A percentile compares a stretch with the other conserved stretches of the same genome.
These are phyloP conservation scores for Bryopsis sp. DNA, from an alignment of 139 green algal genomes.

Conservation along the genomic window DNA sequence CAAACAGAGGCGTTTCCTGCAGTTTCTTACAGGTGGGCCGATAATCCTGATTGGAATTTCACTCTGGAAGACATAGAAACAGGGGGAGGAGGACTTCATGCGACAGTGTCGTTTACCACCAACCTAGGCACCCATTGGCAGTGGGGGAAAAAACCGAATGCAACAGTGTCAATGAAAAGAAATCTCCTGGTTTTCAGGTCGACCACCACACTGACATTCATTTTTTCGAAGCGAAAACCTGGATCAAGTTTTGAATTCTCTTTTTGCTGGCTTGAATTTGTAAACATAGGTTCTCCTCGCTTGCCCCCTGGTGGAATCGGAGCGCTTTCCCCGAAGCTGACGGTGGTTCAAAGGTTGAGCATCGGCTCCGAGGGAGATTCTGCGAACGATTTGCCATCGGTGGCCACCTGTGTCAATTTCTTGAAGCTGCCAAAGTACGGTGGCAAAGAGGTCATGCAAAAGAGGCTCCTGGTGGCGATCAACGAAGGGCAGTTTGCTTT, in stretches of 20 bases:
- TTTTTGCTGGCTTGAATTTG: too few relatives aligned
- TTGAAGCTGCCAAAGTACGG: slow-evolving; percentile 97
- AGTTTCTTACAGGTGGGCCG: slow-evolving; percentile 87
- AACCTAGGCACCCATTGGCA: too few relatives aligned
- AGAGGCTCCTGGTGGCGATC: slow-evolving; percentile 83
- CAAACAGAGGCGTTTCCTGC: slow-evolving; percentile 88
- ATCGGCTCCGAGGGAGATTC: slow-evolving; percentile 10
- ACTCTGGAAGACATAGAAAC: too few relatives aligned
- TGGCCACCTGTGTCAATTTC: slow-evolving; percentile 99
- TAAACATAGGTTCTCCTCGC: slow-evolving; percentile 69
- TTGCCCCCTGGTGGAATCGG: slow-evolving; percentile 86
- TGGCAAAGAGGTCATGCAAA: slow-evolving; percentile 69
- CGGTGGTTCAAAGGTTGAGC: slow-evolving; percentile 86
- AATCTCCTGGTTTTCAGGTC: too few relatives aligned
- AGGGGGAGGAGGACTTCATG: too few relatives aligned
- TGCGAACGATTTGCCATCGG: slow-evolving; percentile 73
- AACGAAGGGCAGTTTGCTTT: slow-evolving; percentile 87
- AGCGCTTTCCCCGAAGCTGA: slow-evolving; percentile 83
- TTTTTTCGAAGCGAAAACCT: too few relatives aligned
- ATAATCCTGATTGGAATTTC: too few relatives aligned
- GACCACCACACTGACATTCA: too few relatives aligned
- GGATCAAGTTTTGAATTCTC: too few relatives aligned
- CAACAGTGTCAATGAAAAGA: too few relatives aligned
- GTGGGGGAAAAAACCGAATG: too few relatives aligned
- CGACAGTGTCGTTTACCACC: too few relatives aligned